phyloP scores from a whole-genome alignment of 129 eudicot species.

The Kitagawia praeruptora region DNA sequence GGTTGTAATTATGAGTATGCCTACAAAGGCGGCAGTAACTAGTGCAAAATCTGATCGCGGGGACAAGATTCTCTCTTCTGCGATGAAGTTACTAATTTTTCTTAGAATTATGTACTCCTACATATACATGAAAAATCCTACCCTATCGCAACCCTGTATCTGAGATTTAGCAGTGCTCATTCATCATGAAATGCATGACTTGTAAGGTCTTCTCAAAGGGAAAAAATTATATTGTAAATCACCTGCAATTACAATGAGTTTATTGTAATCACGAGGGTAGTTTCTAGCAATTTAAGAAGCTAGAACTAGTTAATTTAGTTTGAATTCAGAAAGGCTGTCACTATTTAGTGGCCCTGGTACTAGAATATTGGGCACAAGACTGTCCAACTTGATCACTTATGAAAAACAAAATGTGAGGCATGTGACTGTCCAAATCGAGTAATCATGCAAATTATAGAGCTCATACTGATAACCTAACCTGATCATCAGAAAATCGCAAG shows the following conservation, averaged over 20 bases:
- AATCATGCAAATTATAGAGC: background rate
- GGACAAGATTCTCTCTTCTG: background rate
- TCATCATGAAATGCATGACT: background rate
- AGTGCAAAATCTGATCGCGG: background rate
- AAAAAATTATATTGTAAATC: background rate
- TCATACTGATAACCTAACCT: slow-evolving; percentile 32
- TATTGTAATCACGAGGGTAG: background rate
- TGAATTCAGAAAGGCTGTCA: background rate
- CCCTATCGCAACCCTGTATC: background rate
- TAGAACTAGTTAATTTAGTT: background rate
- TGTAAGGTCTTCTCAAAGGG: background rate
- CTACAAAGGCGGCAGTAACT: background rate
- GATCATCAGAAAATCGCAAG: slow-evolving; percentile 71
- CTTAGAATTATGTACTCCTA: background rate
- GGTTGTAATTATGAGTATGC: background rate
- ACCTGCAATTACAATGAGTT: background rate
- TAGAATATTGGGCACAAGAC: background rate
- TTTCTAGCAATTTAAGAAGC: background rate
- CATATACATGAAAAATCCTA: background rate
- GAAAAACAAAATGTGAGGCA: background rate
- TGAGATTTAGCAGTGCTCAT: background rate
- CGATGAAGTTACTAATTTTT: background rate
- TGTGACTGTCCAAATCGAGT: background rate
- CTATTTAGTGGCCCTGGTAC: background rate
- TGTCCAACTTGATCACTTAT: background rate